Percentiles rank a stretch among this genome's conserved stretches.
Conservation (phyloP, 2,329 filamentous ascomycete species). For the Herpotrichia juniperi region DNA sequence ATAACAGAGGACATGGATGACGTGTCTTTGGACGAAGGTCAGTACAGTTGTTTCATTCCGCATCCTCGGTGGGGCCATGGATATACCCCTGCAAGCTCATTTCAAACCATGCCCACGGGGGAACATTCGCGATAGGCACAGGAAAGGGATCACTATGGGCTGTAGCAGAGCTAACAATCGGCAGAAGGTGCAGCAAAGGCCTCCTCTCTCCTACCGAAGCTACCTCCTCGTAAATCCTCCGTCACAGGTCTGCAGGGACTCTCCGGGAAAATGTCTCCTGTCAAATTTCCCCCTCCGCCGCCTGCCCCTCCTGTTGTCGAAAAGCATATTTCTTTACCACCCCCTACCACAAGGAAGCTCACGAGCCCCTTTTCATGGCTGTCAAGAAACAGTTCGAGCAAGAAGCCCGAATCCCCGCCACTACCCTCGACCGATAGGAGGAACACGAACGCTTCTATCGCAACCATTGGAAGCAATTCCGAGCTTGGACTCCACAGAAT, state of each 20-base stretch:
- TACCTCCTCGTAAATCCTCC: constrained; percentile 55
- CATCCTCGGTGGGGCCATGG: not conserved
- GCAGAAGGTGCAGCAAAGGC: constrained; percentile 35
- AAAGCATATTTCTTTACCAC: constrained; percentile 30
- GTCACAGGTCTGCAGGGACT: constrained; percentile 65
- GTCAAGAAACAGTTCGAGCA: constrained; percentile 57
- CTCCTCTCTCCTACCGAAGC: constrained; percentile 53
- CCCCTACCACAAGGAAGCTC: constrained; percentile 68
- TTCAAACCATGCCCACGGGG: not conserved
- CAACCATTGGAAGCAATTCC: constrained; percentile 78
- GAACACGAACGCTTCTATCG: constrained; percentile 75
- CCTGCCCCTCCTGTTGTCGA: constrained; percentile 39
- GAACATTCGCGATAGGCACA: not conserved
- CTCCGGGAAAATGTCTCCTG: constrained; percentile 72
- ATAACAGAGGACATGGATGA: constrained; percentile 64
- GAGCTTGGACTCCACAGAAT: constrained; percentile 78
- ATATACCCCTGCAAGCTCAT: not conserved
- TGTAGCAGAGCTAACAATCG: constrained; percentile 21
- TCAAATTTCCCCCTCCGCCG: constrained; percentile 54
- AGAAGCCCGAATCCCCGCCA: constrained; percentile 64
- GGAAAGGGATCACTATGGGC: not conserved
- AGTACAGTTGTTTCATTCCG: constrained; percentile 35
- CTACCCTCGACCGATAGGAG: constrained; percentile 60
- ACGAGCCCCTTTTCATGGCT: constrained; percentile 62
- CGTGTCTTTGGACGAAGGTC: constrained; percentile 68